phyloP scores from a whole-genome alignment of 1,284 basidiomycete genomes.

The Tylopilus orsonianus region DNA sequence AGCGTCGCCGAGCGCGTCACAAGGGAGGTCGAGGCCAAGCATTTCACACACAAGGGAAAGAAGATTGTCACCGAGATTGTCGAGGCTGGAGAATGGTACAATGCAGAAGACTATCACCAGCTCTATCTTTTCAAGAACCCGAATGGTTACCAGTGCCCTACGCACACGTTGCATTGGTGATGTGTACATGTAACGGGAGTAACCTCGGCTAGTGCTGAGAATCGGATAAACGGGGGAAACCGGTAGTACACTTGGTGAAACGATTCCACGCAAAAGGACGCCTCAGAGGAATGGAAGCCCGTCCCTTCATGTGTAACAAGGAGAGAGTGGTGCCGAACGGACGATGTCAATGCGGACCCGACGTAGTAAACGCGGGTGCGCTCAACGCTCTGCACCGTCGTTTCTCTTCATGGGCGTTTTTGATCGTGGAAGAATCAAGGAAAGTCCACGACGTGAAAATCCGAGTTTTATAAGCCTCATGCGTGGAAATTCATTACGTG shows the following conservation, averaged over 20 bases:
- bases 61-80: slow-evolving; percentile 80
- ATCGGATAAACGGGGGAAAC: too few relatives aligned
- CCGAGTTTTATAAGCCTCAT: neutral
- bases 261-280: too few relatives aligned
- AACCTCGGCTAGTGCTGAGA: too few relatives aligned
- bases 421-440: slow-evolving; percentile 53
- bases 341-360: slow-evolving; percentile 43
- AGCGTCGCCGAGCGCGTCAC: slow-evolving; percentile 79
- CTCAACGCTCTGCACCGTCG: slow-evolving; percentile 46
- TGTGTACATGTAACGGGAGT: neutral
- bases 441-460: neutral
- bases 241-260: too few relatives aligned
- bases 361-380: slow-evolving; percentile 29
- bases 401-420: slow-evolving; percentile 47
- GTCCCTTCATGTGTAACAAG: slow-evolving; percentile 52
- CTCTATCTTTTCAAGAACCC: slow-evolving; percentile 76
- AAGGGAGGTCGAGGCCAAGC: slow-evolving; percentile 81
- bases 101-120: slow-evolving; percentile 87
- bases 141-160: slow-evolving; percentile 56
- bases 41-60: slow-evolving; percentile 72
- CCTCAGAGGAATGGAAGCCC: slow-evolving; percentile 46
- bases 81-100: slow-evolving; percentile 70
- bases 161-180: slow-evolving; percentile 53
- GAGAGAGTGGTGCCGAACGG: slow-evolving; percentile 50
- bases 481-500: slow-evolving; percentile 27